These are phyloP conservation scores for Phytophthora capsici DNA, from an alignment of 352 stramenopile genomes.

Conservation along the genomic window DNA sequence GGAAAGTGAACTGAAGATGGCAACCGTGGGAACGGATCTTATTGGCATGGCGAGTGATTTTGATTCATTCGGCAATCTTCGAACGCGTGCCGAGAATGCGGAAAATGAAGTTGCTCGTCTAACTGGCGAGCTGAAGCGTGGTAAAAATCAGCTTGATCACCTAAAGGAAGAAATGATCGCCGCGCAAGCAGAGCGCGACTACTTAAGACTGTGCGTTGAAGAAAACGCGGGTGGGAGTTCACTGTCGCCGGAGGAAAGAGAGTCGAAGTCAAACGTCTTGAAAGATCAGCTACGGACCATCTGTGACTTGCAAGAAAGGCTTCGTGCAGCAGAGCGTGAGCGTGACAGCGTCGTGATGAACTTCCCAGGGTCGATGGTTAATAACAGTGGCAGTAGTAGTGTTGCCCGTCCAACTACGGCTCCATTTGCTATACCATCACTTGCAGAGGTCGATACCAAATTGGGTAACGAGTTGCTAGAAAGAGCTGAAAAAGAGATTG, in stretches of 20 bases:
- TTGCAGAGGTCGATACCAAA: slow-evolving; percentile 58
- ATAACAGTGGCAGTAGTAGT: slow-evolving; percentile 5
- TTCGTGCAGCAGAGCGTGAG: slow-evolving; percentile 68
- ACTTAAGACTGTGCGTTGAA: slow-evolving; percentile 74
- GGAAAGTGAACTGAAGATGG: slow-evolving; percentile 78
- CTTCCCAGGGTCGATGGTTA: slow-evolving; percentile 15
- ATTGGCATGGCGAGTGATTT: slow-evolving; percentile 76
- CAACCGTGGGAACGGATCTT: slow-evolving; percentile 61
- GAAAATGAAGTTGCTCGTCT: slow-evolving; percentile 82
- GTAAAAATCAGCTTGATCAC: slow-evolving; percentile 79
- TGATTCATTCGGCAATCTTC: slow-evolving; percentile 80
- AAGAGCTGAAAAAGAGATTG: slow-evolving; percentile 77
- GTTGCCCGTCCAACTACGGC: slow-evolving; percentile 25
- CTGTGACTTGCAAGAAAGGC: slow-evolving; percentile 78
- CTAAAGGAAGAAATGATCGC: slow-evolving; percentile 89
- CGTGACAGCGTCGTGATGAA: slow-evolving; percentile 68
- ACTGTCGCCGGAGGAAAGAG: slow-evolving; percentile 46
- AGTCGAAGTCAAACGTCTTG: slow-evolving; percentile 70
- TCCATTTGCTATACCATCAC: slow-evolving; percentile 45
- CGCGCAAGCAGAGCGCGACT: slow-evolving; percentile 83
- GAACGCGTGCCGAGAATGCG: slow-evolving; percentile 73
- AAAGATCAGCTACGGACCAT: slow-evolving; percentile 86
- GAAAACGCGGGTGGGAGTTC: slow-evolving; percentile 37
- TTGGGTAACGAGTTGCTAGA: slow-evolving; percentile 71
- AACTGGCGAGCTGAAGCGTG: slow-evolving; percentile 79